Base-by-base conservation (phyloP, 257 asterid species). In the Nicotiana otophora region DNA sequence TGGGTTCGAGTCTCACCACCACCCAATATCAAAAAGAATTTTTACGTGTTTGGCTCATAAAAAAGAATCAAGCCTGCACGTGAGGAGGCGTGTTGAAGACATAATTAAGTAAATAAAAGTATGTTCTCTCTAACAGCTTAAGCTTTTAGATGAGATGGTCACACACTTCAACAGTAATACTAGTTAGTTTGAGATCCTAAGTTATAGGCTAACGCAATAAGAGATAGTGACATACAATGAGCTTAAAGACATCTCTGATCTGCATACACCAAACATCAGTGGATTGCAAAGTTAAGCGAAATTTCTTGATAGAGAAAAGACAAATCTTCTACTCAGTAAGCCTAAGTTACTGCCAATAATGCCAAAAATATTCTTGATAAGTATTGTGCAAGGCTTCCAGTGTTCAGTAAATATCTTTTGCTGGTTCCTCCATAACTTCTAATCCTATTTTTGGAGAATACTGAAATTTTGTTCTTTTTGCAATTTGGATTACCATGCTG, bases 141-240 rank as follows among this genome's bases (percentile, higher is more conserved):
- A 39, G 46, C 46, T 39, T 39, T 39, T 39, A 39, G 46, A 39
- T 7, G 46, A 39, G 46, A 39, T 36, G 42, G 42, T 36, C 42
- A 36, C 8, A 5, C 42, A 36, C 46, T 39, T 39, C 1, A 2
- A 39, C 46, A 39, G 11, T 42, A 26, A 26, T 10, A n/a, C 20
- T 72, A 42, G 36, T 20, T 69, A 48, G 80, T 74, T 74, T 74
- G 51, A 48, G 80, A 74, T 74, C 80, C 62, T 26, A 48, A 14
- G 62, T 48, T n/a, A 26, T 15, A 26, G 80, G 62, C 26, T 26
- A 11, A 51, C 46, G 14, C 42, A 74, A 74, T 26, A 26, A 51
- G 62, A 48, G 63, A 72, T 42, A 20, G 23, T 46, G 78, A 72
- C 23, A 46, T 23, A 48, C 42, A 51, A 46, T 74, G 79, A 74